These are phyloP conservation scores for Gossypium davidsonii DNA, from an alignment of 441 rosid species.

Conservation along the genomic window DNA sequence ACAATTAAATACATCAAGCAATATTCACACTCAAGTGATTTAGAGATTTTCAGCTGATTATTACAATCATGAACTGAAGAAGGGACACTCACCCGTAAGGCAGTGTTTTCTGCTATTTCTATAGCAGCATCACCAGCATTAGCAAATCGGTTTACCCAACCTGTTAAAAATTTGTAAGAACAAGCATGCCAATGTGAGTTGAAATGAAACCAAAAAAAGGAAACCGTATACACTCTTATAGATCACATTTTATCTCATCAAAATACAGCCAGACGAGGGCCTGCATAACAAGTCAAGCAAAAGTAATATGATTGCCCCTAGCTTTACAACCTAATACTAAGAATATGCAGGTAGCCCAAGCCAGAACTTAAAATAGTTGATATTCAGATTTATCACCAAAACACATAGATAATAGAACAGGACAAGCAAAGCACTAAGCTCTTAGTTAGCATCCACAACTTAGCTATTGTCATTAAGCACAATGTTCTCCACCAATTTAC, in stretches of 20 bases:
- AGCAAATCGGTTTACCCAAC: slow-evolving; percentile 98
- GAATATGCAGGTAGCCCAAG: not conserved
- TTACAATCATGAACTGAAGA: not conserved
- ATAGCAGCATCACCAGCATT: slow-evolving; percentile 91
- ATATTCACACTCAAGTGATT: not conserved
- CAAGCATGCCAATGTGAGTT: not conserved
- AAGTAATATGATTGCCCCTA: not conserved
- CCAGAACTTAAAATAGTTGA: not conserved
- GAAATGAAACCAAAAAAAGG: not conserved
- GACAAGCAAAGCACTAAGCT: slow-evolving; percentile 1
- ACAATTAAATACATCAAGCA: not conserved
- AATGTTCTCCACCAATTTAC: not conserved
- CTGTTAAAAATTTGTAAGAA: slow-evolving; percentile 34
- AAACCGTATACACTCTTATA: not conserved
- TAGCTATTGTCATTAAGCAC: not conserved
- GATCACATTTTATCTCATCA: not conserved
- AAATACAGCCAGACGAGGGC: not conserved
- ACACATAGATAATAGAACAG: not conserved
- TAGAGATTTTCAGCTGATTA: not conserved
- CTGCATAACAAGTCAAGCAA: not conserved
- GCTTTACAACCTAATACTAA: not conserved
- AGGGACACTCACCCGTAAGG: slow-evolving; percentile 58
- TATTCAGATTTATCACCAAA: not conserved
- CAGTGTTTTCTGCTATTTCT: slow-evolving; percentile 91
- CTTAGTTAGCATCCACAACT: not conserved